These are phyloP conservation scores for Jatropha podagrica DNA, from an alignment of 441 rosid genomes.

Conservation along the genomic window DNA sequence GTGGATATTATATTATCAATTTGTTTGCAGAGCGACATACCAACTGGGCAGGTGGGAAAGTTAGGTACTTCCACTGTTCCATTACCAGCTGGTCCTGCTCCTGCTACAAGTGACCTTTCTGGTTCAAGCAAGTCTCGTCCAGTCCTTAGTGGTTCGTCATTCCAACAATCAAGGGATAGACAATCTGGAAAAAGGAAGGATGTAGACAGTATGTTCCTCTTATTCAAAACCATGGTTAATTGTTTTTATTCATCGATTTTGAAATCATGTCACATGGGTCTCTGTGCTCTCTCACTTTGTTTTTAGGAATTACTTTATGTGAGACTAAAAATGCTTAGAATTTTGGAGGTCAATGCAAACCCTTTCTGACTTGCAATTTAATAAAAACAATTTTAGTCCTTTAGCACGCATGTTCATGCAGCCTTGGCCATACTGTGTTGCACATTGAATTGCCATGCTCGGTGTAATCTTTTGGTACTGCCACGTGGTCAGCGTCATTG, in stretches of 20 bases:
- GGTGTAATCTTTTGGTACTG: background rate
- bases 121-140: slow-evolving; percentile 63
- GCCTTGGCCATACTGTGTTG: background rate
- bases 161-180: slow-evolving; percentile 60
- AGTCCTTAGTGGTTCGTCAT: slow-evolving; percentile 49
- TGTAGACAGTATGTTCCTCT: slow-evolving; percentile 45
- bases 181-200: slow-evolving; percentile 71
- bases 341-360: background rate
- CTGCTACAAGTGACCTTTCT: slow-evolving; percentile 62
- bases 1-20: slow-evolving; percentile 81
- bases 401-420: background rate
- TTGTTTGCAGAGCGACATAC: slow-evolving; percentile 79
- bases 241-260: background rate
- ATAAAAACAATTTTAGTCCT: background rate
- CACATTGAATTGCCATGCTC: background rate
- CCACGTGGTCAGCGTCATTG: background rate
- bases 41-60: slow-evolving; percentile 47
- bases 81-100: slow-evolving; percentile 41
- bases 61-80: slow-evolving; percentile 35
- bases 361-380: background rate
- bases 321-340: background rate
- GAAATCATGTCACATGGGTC: background rate
- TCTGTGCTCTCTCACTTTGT: background rate
- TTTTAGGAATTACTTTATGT: background rate
- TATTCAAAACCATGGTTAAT: background rate